phyloP scores from a whole-genome alignment of 2,329 filamentous ascomycete species.

The Calonectria crousiana region DNA sequence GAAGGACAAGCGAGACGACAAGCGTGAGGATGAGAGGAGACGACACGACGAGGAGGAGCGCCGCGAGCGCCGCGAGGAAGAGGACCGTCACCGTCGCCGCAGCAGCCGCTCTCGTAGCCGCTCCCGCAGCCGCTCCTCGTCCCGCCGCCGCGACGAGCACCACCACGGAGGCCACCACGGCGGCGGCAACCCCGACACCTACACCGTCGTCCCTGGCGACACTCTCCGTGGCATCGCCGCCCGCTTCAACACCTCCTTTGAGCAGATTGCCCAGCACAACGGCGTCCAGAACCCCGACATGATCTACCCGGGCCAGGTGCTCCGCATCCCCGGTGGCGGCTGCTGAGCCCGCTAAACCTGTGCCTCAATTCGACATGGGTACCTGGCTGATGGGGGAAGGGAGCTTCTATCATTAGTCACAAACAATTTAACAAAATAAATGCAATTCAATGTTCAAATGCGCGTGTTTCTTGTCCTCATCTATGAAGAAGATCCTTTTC shows the following conservation, averaged over 20 bases:
- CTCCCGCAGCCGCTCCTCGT: slow-evolving; percentile 45
- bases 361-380: not conserved
- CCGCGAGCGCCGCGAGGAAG: not conserved
- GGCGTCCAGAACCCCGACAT: slow-evolving; percentile 56
- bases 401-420: not conserved
- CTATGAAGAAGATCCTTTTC: not conserved
- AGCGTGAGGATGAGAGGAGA: slow-evolving; percentile 44
- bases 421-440: not conserved
- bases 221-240: slow-evolving; percentile 55
- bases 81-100: not conserved
- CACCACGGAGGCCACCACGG: slow-evolving; percentile 51
- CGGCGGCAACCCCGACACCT: slow-evolving; percentile 44
- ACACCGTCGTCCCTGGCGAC: slow-evolving; percentile 56
- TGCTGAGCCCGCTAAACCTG: not conserved
- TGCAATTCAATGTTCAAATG: not conserved
- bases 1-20: slow-evolving; percentile 52
- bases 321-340: slow-evolving; percentile 49
- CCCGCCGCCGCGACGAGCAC: slow-evolving; percentile 47
- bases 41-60: slow-evolving; percentile 29
- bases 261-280: slow-evolving; percentile 55
- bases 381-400: not conserved
- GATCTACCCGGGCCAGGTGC: slow-evolving; percentile 57
- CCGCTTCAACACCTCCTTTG: slow-evolving; percentile 48
- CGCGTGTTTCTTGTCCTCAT: not conserved
- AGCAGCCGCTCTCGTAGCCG: slow-evolving; percentile 25